Conservation (phyloP, 2,329 filamentous ascomycete species). For the Tolypocladium pustulatum region DNA sequence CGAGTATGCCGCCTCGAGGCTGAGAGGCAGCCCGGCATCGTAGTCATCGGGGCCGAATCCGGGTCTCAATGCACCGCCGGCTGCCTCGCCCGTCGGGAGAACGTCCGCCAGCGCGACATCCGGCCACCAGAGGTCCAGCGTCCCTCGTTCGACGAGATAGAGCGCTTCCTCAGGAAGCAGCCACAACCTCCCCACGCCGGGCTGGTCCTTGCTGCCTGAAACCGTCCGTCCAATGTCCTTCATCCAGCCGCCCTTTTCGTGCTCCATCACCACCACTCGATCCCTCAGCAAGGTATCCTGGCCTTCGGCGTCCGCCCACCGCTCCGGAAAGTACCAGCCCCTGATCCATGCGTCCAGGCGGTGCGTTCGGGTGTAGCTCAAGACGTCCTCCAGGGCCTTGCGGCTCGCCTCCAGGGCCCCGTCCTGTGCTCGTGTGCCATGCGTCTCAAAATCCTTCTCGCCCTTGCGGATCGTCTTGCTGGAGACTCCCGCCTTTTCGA, state of each 20-base stretch:
- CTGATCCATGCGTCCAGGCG: constrained; percentile 53
- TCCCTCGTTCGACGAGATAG: constrained; percentile 80
- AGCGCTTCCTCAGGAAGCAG: constrained; percentile 85
- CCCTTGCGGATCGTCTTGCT: constrained; percentile 72
- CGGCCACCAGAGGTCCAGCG: constrained; percentile 80
- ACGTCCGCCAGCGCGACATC: constrained; percentile 37
- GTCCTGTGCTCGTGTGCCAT: constrained; percentile 76
- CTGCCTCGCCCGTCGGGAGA: constrained; percentile 24
- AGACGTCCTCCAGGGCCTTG: constrained; percentile 78
- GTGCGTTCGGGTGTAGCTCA: constrained; percentile 68
- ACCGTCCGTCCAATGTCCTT: constrained; percentile 63
- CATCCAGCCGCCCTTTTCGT: constrained; percentile 61
- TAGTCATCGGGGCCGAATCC: constrained; percentile 29
- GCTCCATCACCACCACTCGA: constrained; percentile 57
- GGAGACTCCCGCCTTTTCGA: constrained; percentile 38
- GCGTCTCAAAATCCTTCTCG: constrained; percentile 94
- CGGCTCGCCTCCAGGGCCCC: constrained; percentile 70
- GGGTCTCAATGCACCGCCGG: constrained; percentile 5
- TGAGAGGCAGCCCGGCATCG: constrained; percentile 68
- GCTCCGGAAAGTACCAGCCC: constrained; percentile 64
- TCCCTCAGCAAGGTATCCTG: constrained; percentile 25
- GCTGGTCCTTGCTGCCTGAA: constrained; percentile 42
- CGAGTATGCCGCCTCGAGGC: constrained; percentile 81
- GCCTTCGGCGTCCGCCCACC: constrained; percentile 26
- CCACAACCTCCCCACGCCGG: constrained; percentile 60